Conservation (phyloP, 2,329 filamentous ascomycete species). For the Cadophora gregata region DNA sequence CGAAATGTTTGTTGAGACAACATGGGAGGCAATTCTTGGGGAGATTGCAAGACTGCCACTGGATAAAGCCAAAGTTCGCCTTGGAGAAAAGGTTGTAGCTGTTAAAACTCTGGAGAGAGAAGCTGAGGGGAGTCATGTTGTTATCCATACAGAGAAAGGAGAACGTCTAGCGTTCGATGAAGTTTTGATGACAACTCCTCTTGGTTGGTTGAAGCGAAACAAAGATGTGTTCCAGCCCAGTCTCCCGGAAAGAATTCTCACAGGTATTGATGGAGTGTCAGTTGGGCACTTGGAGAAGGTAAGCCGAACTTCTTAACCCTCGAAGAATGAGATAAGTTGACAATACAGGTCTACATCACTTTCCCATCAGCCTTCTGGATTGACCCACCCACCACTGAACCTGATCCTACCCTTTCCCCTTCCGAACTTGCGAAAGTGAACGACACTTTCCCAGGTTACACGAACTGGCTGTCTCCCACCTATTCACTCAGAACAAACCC, state of each 20-base stretch:
- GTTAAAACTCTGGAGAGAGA: constrained; percentile 28
- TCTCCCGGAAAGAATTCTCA: constrained; percentile 49
- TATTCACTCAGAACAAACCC: constrained; percentile 59
- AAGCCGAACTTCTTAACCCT: constrained; percentile 12
- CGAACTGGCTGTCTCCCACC: constrained; percentile 63
- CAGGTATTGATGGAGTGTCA: constrained; percentile 52
- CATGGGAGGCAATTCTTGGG: constrained; percentile 28
- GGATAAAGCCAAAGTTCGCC: constrained; percentile 26
- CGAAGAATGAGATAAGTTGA: too few species aligned
- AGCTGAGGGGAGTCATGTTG: constrained; percentile 21
- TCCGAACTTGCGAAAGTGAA: constrained; percentile 16
- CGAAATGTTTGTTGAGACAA: constrained; percentile 32
- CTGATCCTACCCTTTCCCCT: constrained; percentile 17
- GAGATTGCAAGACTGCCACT: constrained; percentile 26
- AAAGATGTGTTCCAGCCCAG: constrained; percentile 50
- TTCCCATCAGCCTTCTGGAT: constrained; percentile 69
- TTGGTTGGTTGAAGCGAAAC: constrained; percentile 56
- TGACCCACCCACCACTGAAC: constrained; percentile 10
- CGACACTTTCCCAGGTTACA: constrained; percentile 52
- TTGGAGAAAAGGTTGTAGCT: constrained; percentile 29
- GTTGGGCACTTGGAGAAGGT: constrained; percentile 57
- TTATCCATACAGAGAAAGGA: constrained; percentile 32
- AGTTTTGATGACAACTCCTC: constrained; percentile 57
- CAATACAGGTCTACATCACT: constrained; percentile 49
- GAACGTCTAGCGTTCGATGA: constrained; percentile 44